phyloP scores from a whole-genome alignment of 768 basidiomycete genomes.

The Naematelia aurantialba region DNA sequence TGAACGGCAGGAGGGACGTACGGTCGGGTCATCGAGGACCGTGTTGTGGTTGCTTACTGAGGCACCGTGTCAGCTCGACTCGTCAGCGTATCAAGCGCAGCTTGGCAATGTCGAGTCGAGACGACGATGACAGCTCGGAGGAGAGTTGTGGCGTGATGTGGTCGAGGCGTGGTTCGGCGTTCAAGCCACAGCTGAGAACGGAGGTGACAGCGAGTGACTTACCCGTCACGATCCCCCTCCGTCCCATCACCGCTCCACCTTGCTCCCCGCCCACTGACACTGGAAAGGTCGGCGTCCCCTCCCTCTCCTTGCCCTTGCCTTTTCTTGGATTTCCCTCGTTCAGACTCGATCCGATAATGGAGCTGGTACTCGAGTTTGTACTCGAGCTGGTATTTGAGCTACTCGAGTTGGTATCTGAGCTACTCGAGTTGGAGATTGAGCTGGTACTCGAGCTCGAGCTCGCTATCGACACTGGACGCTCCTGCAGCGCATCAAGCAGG shows the following conservation, averaged over 20 bases:
- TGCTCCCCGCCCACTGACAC: conserved; percentile 11
- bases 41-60: conserved; percentile 91
- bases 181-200: conserved; percentile 3
- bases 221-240: conserved; percentile 42
- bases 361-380: neutral
- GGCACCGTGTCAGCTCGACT: too few species aligned
- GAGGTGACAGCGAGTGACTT: conserved; percentile 6
- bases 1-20: too few species aligned
- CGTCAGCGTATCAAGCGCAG: neutral
- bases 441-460: neutral
- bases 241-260: conserved; percentile 2
- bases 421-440: neutral
- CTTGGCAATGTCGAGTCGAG: neutral
- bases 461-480: conserved; percentile 10
- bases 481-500: conserved; percentile 62
- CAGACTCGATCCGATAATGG: conserved; percentile 40
- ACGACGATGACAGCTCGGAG: neutral
- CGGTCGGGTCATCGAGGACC: conserved; percentile 56
- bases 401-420: neutral
- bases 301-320: conserved; percentile 69
- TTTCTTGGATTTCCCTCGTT: conserved; percentile 34
- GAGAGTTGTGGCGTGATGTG: neutral
- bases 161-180: neutral
- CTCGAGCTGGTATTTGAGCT: neutral
- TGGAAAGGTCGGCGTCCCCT: too few species aligned